These are phyloP conservation scores for Abortiporus biennis DNA, from an alignment of 1,284 basidiomycete genomes.

Conservation along the genomic window DNA sequence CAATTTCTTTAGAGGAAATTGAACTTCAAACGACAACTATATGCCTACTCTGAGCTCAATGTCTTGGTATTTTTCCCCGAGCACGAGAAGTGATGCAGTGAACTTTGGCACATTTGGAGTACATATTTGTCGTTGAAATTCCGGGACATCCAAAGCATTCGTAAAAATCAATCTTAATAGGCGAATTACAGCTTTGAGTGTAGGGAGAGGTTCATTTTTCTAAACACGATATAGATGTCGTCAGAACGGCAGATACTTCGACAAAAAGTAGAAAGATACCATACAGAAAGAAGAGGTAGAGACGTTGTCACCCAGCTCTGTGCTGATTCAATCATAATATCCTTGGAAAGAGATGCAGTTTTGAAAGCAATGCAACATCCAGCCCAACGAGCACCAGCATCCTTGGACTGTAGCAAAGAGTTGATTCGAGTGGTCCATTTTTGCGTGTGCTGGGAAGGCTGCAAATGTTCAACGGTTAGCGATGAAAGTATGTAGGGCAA, in stretches of 20 bases:
- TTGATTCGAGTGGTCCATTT: conserved; percentile 71
- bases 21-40: too few species aligned
- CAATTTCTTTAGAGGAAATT: too few species aligned
- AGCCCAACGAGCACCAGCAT: conserved; percentile 66
- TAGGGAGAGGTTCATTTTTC: conserved; percentile 61
- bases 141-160: conserved; percentile 48
- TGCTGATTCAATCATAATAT: conserved; percentile 60
- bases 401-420: conserved; percentile 68
- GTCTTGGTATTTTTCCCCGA: conserved; percentile 47
- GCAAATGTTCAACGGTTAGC: conserved; percentile 44
- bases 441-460: conserved; percentile 54
- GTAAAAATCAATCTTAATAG: conserved; percentile 58
- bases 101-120: conserved; percentile 69
- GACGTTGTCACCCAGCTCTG: conserved; percentile 62
- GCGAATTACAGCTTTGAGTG: conserved; percentile 51
- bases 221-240: conserved; percentile 30
- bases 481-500: conserved; percentile 51
- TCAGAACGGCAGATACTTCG: conserved; percentile 16
- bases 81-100: conserved; percentile 45
- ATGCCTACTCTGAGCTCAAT: conserved; percentile 45
- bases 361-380: conserved; percentile 67
- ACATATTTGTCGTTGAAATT: conserved; percentile 73
- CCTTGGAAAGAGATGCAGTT: conserved; percentile 50
- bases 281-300: conserved; percentile 61
- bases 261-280: conserved; percentile 22